Evolutionary conservation across 352 stramenopile genomes (phyloP), one percentile per base, ranked within the genome.

Genomic region (Phytophthora capsici): DNA sequence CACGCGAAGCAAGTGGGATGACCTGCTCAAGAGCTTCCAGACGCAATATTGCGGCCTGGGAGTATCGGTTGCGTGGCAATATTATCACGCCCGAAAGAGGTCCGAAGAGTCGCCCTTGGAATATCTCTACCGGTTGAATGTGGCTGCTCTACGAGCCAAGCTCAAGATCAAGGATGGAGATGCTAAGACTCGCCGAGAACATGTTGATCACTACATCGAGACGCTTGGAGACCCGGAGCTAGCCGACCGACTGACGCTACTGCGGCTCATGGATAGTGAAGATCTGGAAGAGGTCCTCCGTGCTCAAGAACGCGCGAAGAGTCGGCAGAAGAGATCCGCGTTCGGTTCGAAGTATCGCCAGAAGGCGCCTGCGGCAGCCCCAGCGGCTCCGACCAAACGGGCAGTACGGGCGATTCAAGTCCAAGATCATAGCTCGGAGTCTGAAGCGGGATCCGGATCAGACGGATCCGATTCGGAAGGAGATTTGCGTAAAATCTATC

Each of bases 161-260:
- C 26, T 63, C 1, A 14, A 44, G 34, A 40, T 69, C 43, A 57
- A 55, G 17, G 51, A 61, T 17, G 53, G 46, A 6, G 13, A 16
- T 6, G 3, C 14, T 0, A 37, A 36, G 13, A 16, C 4, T 2
- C 30, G n/a, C 7, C 38, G 10, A 1, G 26, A 32, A 13, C 17
- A 32, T 19, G 46, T 20, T 8, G 52, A 56, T n/a, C 20, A 56
- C 14, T 61, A 54, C 55, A 53, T 70, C 16, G 52, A 59, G n/a
- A 68, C 58, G 0, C 5, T 68, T 1, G 50, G 41, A 6, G 59
- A 68, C 17, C 34, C 6, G 0, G 59, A 62, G 3, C 26, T 68
- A 1, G 59, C 50, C 0, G 37, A 60, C 14, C 61, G 45, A 7
- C 14, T 69, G 13, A 37, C 48, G 0, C 9, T 57, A 9, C 17